Evolutionary conservation across 768 basidiomycete species (phyloP).

Genomic region (Coprinellus micaceus): DNA sequence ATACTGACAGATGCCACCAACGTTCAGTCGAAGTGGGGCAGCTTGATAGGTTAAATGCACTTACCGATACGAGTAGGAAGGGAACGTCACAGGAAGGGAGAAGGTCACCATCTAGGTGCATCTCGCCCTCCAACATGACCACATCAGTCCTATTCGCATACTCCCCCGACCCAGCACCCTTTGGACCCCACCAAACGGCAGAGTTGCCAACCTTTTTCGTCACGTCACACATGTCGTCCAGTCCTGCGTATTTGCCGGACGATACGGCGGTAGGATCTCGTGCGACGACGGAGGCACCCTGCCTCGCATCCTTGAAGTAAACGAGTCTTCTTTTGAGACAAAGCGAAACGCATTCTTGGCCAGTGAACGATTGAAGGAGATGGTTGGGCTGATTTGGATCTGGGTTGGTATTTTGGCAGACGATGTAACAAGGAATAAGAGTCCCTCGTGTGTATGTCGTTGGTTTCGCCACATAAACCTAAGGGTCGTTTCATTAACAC

Average conservation of each 20-base stretch:
- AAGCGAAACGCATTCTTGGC: background rate
- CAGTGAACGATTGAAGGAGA: background rate
- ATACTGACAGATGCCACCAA: background rate
- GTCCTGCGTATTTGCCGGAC: background rate
- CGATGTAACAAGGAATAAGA: slow-evolving; percentile 23
- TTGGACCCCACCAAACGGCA: background rate
- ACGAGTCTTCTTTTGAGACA: background rate
- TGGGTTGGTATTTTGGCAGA: background rate
- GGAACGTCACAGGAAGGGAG: slow-evolving; percentile 1
- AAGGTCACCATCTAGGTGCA: background rate
- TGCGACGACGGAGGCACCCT: background rate
- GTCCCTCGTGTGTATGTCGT: slow-evolving; percentile 23
- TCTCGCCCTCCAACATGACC: background rate
- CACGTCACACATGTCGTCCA: background rate
- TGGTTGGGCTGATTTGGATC: background rate
- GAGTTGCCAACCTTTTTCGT: background rate
- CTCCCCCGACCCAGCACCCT: background rate
- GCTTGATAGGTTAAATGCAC: background rate
- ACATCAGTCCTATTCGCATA: background rate
- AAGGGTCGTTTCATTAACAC: background rate
- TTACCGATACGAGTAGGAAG: background rate
- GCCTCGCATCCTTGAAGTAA: background rate
- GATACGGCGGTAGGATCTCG: no score
- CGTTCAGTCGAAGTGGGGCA: background rate
- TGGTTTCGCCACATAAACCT: background rate